Percentiles rank a stretch among this genome's conserved stretches.
Evolutionary conservation across 2,329 filamentous ascomycete species (phyloP).

Genomic region (Pseudogymnoascus sp.): DNA sequence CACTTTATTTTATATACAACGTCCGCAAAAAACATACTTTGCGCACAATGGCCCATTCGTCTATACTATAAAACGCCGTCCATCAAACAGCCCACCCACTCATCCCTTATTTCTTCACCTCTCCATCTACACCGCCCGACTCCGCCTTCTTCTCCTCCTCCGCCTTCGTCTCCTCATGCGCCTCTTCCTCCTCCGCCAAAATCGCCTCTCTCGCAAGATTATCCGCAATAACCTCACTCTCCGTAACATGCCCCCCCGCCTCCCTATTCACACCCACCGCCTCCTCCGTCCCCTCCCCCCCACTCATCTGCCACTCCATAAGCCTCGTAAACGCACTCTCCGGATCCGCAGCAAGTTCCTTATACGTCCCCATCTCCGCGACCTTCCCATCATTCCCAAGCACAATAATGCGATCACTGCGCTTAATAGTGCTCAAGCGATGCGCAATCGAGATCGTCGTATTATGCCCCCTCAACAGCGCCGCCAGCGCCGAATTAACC

Average conservation of each 20-base stretch:
- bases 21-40: not conserved
- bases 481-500: slow-evolving; percentile 81
- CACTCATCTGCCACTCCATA: slow-evolving; percentile 98
- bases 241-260: slow-evolving; percentile 22
- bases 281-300: slow-evolving; percentile 54
- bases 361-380: slow-evolving; percentile 82
- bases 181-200: not conserved
- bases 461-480: slow-evolving; percentile 75
- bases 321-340: slow-evolving; percentile 85
- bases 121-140: not conserved
- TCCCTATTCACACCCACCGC: slow-evolving; percentile 14
- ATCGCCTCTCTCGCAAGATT: slow-evolving; percentile 17
- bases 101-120: not conserved
- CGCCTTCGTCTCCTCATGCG: slow-evolving; percentile 17
- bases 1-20: slow-evolving; percentile 1
- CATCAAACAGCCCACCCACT: not conserved
- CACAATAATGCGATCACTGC: slow-evolving; percentile 90
- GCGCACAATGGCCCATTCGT: not conserved
- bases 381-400: slow-evolving; percentile 80
- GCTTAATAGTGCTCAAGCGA: slow-evolving; percentile 90
- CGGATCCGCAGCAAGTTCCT: slow-evolving; percentile 61
- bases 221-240: slow-evolving; percentile 23
- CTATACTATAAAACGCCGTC: not conserved
- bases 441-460: slow-evolving; percentile 98
- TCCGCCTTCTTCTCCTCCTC: slow-evolving; percentile 2